Evolutionary conservation across 1,284 basidiomycete genomes (phyloP).

Genomic region (Leccinum solheimii): DNA sequence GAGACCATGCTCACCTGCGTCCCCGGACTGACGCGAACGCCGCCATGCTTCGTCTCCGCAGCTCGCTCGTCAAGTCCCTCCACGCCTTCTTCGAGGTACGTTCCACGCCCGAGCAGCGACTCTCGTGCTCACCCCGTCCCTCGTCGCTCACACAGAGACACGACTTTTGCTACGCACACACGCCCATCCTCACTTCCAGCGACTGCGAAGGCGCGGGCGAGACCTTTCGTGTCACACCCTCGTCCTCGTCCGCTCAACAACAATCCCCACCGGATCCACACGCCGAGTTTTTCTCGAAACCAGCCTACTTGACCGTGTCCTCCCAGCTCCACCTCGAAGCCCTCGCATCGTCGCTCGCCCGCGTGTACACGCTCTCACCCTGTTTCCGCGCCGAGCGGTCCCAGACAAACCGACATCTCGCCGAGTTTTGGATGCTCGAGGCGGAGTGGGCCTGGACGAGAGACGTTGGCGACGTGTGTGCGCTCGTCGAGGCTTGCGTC

Average conservation of each 20-base stretch:
- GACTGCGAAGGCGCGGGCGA: slow-evolving; percentile 99
- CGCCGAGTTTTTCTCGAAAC: slow-evolving; percentile 64
- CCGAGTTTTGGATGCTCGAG: slow-evolving; percentile 99
- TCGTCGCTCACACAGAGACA: slow-evolving; percentile 48
- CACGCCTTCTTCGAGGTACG: slow-evolving; percentile 71
- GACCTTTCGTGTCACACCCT: slow-evolving; percentile 70
- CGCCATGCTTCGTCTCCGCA: slow-evolving; percentile 74
- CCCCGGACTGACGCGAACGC: slow-evolving; percentile 72
- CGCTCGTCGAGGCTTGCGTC: slow-evolving; percentile 69
- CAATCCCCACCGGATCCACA: slow-evolving; percentile 14
- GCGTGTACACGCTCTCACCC: slow-evolving; percentile 90
- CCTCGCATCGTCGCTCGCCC: slow-evolving; percentile 71
- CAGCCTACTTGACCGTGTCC: slow-evolving; percentile 91
- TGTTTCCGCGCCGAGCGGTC: slow-evolving; percentile 92
- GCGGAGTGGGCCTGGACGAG: slow-evolving; percentile 78
- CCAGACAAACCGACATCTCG: slow-evolving; percentile 87
- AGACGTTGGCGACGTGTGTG: slow-evolving; percentile 59
- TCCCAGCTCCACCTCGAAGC: slow-evolving; percentile 96
- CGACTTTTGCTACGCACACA: slow-evolving; percentile 80
- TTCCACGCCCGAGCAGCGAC: background rate
- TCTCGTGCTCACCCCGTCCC: background rate
- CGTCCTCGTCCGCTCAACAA: slow-evolving; percentile 21
- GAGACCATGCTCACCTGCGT: slow-evolving; percentile 83
- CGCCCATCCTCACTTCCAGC: slow-evolving; percentile 86
- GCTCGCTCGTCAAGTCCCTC: slow-evolving; percentile 53